A percentile compares a stretch with the other conserved stretches of the same genome.
Evolutionary conservation across 1,139 yeast genomes (phyloP).

Genomic region (Wickerhamomyces sp.): DNA sequence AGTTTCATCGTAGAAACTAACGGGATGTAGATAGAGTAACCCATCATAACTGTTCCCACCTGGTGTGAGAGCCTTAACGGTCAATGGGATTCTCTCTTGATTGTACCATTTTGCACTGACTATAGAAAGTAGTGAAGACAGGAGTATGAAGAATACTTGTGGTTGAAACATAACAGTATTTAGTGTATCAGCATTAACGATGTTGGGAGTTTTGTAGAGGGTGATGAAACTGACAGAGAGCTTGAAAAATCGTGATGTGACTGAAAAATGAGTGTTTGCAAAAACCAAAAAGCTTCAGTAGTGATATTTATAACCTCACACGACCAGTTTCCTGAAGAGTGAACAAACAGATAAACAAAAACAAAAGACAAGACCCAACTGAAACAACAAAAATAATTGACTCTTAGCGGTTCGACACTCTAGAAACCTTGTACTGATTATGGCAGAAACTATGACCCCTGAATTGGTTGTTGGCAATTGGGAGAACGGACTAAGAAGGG

Average conservation of each 20-base stretch:
- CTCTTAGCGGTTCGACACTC: no score
- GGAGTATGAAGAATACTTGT: neutral
- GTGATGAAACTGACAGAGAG: no score
- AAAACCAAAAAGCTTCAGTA: neutral
- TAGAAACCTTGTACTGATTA: no score
- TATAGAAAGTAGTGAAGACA: neutral
- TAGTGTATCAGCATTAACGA: neutral
- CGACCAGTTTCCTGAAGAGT: neutral
- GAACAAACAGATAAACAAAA: neutral
- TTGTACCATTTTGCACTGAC: conserved; percentile 9
- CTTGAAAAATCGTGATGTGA: no score
- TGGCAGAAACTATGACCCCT: no score
- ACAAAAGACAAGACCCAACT: neutral
- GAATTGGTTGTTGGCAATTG: no score
- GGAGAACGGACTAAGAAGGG: no score
- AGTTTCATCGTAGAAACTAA: conserved; percentile 22
- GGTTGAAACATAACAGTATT: neutral
- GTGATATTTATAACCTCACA: neutral
- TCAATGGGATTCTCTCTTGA: conserved; percentile 19
- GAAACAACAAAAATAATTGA: no score
- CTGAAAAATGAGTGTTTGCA: neutral
- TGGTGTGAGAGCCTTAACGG: conserved; percentile 23
- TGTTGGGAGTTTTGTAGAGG: neutral
- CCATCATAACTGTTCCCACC: conserved; percentile 25
- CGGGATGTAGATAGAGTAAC: conserved; percentile 21